Evolutionary conservation across 768 basidiomycete species (phyloP).

Genomic region (Boletus insuetus): DNA sequence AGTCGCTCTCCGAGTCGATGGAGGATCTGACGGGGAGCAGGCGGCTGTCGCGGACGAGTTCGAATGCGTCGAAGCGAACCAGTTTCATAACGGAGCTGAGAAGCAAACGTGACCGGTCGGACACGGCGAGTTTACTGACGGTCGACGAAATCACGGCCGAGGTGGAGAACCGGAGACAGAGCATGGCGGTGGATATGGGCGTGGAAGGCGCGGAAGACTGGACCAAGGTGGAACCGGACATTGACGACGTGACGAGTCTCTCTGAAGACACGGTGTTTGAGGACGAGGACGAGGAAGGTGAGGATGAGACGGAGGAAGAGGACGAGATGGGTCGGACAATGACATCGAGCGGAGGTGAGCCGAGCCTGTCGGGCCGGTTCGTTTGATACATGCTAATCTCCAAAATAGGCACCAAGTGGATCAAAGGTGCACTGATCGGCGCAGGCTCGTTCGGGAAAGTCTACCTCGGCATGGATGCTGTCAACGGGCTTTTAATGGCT

Average conservation of each 20-base stretch:
- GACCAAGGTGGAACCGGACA: slow-evolving; percentile 62
- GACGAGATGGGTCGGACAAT: slow-evolving; percentile 52
- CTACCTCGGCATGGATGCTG: slow-evolving; percentile 93
- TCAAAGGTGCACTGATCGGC: slow-evolving; percentile 93
- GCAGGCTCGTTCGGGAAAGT: slow-evolving; percentile 95
- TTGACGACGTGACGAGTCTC: slow-evolving; percentile 47
- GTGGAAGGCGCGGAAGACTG: slow-evolving; percentile 63
- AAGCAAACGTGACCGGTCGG: slow-evolving; percentile 79
- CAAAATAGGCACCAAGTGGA: slow-evolving; percentile 82
- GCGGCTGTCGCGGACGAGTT: slow-evolving; percentile 44
- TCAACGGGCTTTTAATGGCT: slow-evolving; percentile 89
- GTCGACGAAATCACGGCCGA: slow-evolving; percentile 98
- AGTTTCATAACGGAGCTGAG: slow-evolving; percentile 82
- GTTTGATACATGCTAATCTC: slow-evolving; percentile 1
- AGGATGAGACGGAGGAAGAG: slow-evolving; percentile 45
- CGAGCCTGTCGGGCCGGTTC: slow-evolving; percentile 8
- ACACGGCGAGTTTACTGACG: slow-evolving; percentile 89
- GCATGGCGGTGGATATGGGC: slow-evolving; percentile 43
- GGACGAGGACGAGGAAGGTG: slow-evolving; percentile 51
- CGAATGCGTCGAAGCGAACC: slow-evolving; percentile 56
- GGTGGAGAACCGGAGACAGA: slow-evolving; percentile 67
- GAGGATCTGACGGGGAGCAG: slow-evolving; percentile 45
- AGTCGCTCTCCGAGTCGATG: slow-evolving; percentile 79
- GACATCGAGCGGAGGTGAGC: slow-evolving; percentile 52
- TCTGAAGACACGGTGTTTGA: slow-evolving; percentile 47